These are phyloP conservation scores for Blastocystis sp. DNA, from an alignment of 352 stramenopile genomes.

Conservation along the genomic window DNA sequence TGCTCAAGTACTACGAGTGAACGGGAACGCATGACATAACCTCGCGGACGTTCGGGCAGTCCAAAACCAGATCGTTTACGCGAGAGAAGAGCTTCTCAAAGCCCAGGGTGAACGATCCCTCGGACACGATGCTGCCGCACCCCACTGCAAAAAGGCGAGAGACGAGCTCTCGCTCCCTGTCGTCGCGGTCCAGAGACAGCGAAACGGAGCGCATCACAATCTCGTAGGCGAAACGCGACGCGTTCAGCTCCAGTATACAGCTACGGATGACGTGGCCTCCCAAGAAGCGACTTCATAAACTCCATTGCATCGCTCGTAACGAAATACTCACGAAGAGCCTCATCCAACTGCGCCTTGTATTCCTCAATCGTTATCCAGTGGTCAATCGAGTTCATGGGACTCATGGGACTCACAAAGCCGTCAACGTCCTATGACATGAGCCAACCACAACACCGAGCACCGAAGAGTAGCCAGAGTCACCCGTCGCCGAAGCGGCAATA, in stretches of 20 bases:
- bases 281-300: constrained; percentile 44
- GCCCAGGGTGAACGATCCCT: constrained; percentile 79
- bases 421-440: background rate
- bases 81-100: constrained; percentile 94
- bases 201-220: constrained; percentile 92
- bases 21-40: constrained; percentile 1
- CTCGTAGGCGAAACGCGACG: constrained; percentile 84
- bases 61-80: constrained; percentile 92
- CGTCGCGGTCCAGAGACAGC: constrained; percentile 90
- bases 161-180: constrained; percentile 88
- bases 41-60: constrained; percentile 86
- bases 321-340: constrained; percentile 87
- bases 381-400: constrained; percentile 8
- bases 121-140: constrained; percentile 81
- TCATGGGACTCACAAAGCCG: constrained; percentile 24
- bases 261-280: constrained; percentile 50
- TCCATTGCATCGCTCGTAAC: constrained; percentile 78
- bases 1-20: constrained; percentile 60
- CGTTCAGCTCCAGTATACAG: constrained; percentile 78
- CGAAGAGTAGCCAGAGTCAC: constrained; percentile 29
- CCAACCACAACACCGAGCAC: background rate
- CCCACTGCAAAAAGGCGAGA: constrained; percentile 89
- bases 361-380: constrained; percentile 78
- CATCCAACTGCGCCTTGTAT: constrained; percentile 89
- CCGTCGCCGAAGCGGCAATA: background rate